These are phyloP conservation scores for Hippophae tibetana DNA, from an alignment of 306 rosid species.

Conservation along the genomic window DNA sequence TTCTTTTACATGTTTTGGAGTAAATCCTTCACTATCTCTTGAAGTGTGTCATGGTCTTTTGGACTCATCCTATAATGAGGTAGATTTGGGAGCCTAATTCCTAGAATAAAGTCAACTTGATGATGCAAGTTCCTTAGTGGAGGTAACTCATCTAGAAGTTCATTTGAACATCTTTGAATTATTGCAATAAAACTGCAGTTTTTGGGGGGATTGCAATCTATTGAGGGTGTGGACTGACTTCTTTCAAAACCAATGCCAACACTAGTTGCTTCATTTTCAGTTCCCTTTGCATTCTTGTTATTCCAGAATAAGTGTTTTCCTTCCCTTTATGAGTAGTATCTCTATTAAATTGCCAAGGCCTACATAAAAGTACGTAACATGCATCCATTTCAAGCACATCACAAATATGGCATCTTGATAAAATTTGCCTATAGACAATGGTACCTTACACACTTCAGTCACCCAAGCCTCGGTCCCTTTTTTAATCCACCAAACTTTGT, in stretches of 20 bases:
- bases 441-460: not conserved
- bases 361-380: not conserved
- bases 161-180: not conserved
- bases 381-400: not conserved
- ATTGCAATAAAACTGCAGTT: not conserved
- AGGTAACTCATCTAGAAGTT: not conserved
- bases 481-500: not conserved
- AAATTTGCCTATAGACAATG: not conserved
- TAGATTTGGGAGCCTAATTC: not conserved
- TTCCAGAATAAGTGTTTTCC: not conserved
- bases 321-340: not conserved
- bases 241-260: no score
- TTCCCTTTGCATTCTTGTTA: no score
- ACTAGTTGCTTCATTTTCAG: no score
- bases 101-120: not conserved
- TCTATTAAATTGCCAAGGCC: not conserved
- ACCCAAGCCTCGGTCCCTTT: not conserved
- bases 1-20: not conserved
- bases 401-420: not conserved
- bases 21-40: not conserved
- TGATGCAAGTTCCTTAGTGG: not conserved
- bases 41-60: not conserved
- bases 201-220: no score
- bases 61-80: not conserved
- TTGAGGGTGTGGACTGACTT: no score